Base-by-base conservation (phyloP, 768 basidiomycete species). In the Antrodiella citrinella region DNA sequence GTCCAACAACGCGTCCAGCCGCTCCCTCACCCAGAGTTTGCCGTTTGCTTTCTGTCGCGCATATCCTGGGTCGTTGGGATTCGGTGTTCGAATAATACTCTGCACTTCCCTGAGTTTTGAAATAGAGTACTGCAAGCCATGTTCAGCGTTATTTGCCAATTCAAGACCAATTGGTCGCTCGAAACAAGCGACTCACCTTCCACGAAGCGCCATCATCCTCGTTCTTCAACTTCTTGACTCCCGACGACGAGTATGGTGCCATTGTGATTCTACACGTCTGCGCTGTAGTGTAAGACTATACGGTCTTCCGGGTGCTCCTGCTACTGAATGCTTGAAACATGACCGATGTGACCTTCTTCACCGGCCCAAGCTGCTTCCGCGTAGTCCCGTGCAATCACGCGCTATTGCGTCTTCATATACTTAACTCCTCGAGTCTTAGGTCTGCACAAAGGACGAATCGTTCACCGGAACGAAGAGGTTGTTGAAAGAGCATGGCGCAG, bases 1-100 rank as follows among this genome's bases (percentile, higher is more conserved):
- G 35, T 57, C 56, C 12, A 57, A 50, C 7, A 57, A 44, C 19
- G 53, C 50, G 23, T 39, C 51, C 4, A 57, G 47, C 25, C 56
- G 12, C 22, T 57, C 53, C n/a, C 51, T 50, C 20, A 57, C 51
- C 56, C 56, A 57, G 30, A 54, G 51, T 48, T 57, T 57, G 44
- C 56, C 53, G 25, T 45, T 48, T 25, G 49, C 26, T 41, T 54
- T 54, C 45, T 57, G 56, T 4, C 56, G 50, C 3, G 25, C 42
- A 42, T 57, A 54, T 1, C 56, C 56, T 15, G 47, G 39, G 21
- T 57, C 23, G 4, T 25, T 2, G 5, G 26, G 45, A 26, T 57
- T 54, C 11, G 56, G 56, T 13, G 41, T 54, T 3, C 21, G 21
- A 22, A 26, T 47, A 1, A 19, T 3, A 22, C 13, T 15, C 26